Conservation (phyloP, 108 stramenopile species). For the Seminavis robusta region DNA sequence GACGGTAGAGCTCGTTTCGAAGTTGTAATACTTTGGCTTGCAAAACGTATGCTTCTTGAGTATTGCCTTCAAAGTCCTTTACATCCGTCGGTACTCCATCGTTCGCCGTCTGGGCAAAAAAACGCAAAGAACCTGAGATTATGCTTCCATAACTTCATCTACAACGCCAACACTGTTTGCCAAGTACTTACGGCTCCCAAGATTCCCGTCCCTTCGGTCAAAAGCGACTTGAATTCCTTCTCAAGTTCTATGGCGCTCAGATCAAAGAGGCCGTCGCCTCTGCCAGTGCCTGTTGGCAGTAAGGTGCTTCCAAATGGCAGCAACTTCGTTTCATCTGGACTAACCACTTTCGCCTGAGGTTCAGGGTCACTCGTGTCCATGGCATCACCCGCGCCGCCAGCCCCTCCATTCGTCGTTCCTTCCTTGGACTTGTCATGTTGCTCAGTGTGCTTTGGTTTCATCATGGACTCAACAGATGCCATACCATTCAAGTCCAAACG, state of each 20-base stretch:
- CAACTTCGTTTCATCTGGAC: background rate
- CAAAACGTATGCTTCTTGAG: conserved; percentile 45
- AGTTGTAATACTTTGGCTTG: conserved; percentile 57
- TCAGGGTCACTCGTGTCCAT: conserved; percentile 6
- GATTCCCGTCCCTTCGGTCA: conserved; percentile 46
- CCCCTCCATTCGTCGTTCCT: background rate
- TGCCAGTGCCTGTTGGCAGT: conserved; percentile 50
- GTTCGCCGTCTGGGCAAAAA: conserved; percentile 33
- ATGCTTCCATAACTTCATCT: background rate
- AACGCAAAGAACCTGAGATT: no score
- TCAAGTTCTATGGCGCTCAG: conserved; percentile 51
- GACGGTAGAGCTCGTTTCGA: conserved; percentile 61
- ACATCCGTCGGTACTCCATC: conserved; percentile 45
- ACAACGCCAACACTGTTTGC: no score
- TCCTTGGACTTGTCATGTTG: conserved; percentile 10
- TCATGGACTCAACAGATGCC: conserved; percentile 17
- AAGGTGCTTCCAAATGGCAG: conserved; percentile 64
- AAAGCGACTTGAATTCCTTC: conserved; percentile 35
- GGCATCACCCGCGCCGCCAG: background rate
- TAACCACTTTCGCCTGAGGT: background rate
- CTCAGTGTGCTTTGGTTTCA: no score
- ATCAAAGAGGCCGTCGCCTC: conserved; percentile 40
- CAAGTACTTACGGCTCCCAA: conserved; percentile 46
- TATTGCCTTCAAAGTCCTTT: conserved; percentile 51
- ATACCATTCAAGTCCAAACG: conserved; percentile 55